These are phyloP conservation scores for Leptoxyphium fumago DNA, from an alignment of 2,329 filamentous ascomycete species.

Conservation along the genomic window DNA sequence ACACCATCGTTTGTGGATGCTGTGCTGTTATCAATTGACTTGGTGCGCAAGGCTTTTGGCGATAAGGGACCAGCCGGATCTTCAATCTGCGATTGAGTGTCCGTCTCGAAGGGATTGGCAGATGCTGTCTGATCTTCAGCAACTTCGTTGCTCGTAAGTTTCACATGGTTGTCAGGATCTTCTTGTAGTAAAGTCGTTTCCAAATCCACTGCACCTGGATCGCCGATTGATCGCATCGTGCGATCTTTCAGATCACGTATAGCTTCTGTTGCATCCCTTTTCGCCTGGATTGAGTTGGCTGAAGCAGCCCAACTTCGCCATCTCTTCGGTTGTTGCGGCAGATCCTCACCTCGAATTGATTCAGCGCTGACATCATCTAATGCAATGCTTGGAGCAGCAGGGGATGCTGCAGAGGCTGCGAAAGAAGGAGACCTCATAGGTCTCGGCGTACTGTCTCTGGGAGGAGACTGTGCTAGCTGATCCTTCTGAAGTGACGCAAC, in stretches of 20 bases:
- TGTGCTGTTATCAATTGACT: background rate
- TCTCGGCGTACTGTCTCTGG: constrained; percentile 5
- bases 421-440: constrained; percentile 17
- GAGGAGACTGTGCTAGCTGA: constrained; percentile 1
- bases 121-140: background rate
- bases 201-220: background rate
- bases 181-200: background rate
- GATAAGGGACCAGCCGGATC: background rate
- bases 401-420: constrained; percentile 4
- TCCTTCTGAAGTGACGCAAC: constrained; percentile 6
- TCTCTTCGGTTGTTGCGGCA: constrained; percentile 4
- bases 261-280: constrained; percentile 16
- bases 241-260: constrained; percentile 14
- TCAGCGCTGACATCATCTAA: constrained; percentile 15
- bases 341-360: constrained; percentile 12
- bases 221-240: background rate
- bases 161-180: background rate
- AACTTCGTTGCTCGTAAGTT: background rate
- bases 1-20: background rate
- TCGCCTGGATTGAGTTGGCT: background rate
- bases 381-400: constrained; percentile 10
- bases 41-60: background rate
- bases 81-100: background rate
- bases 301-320: constrained; percentile 24
- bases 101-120: background rate